These are phyloP conservation scores for Neospermospora avenae DNA, from an alignment of 2,329 filamentous ascomycete species.

Conservation along the genomic window DNA sequence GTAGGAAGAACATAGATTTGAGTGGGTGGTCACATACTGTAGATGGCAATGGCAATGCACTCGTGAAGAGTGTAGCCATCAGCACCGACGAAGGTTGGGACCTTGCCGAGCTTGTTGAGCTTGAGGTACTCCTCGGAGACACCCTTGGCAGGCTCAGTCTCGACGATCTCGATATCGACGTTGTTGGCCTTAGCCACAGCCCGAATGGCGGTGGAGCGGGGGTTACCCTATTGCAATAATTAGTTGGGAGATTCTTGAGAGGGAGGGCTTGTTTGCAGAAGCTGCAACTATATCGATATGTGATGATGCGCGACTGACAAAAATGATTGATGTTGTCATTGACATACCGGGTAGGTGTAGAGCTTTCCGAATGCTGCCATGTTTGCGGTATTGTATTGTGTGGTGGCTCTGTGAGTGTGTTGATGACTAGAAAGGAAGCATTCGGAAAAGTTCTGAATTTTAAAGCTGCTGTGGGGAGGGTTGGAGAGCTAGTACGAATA, in stretches of 20 bases:
- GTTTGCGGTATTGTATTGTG: conserved; percentile 37
- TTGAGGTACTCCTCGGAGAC: conserved; percentile 75
- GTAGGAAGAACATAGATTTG: neutral
- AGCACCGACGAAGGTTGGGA: conserved; percentile 87
- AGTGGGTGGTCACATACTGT: conserved; percentile 67
- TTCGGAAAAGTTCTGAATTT: conserved; percentile 4
- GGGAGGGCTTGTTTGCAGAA: neutral
- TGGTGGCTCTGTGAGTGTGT: conserved; percentile 21
- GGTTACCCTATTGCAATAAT: conserved; percentile 64
- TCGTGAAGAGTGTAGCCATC: conserved; percentile 90
- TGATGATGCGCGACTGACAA: too few relatives aligned
- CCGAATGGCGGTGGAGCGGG: conserved; percentile 82
- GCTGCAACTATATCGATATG: too few relatives aligned
- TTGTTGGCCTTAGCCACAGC: conserved; percentile 97
- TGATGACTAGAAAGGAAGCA: conserved; percentile 5
- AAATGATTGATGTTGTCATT: neutral
- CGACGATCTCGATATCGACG: conserved; percentile 83
- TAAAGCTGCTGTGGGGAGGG: neutral
- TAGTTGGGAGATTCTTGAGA: conserved; percentile 13
- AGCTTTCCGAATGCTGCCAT: conserved; percentile 98
- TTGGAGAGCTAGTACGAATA: neutral
- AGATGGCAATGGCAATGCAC: conserved; percentile 93
- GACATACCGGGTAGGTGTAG: conserved; percentile 75
- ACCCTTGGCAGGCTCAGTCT: conserved; percentile 62
- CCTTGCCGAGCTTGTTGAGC: conserved; percentile 83